Base-by-base conservation (phyloP, 148 eudicot genomes). In the Cornus controversa region DNA sequence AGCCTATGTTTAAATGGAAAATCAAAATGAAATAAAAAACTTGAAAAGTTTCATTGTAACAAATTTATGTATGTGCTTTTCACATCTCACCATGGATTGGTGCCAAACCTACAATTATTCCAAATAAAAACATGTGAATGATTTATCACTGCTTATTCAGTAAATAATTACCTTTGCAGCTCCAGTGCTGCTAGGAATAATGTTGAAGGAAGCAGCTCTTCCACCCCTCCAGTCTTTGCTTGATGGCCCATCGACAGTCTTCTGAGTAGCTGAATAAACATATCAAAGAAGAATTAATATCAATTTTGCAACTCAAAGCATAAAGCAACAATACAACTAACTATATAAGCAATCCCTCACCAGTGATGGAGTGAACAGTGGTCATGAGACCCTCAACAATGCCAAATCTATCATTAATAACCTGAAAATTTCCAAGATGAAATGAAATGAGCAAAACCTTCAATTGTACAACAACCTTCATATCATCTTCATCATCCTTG, bases 221-320 rank as follows among this genome's bases (percentile, higher is more conserved):
- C 93, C 96, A 75, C 92, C 91, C 77, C 96, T 89, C 93, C 93
- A 89, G 71, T 91, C 93, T 71, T 88, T 91, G 81, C 47, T 84
- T 13, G 95, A 91, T 62, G 95, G 95, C 2, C 95, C 95, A 75
- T 87, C 92, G 74, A 89, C 92, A 67, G 94, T 91, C 81, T 89
- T 91, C 67, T 91, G 94, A 16, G 92, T 86, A 40, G 91, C 92
- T 87, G 81, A 37, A 75, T 4, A 27, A 27, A 37, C 28, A 62
- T 15, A 45, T 22, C 2, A 31, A 73, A 40, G 45, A 40, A 40
- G 45, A 40, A 40, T 40, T 40, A 40, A 40, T 40, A 40, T 6
- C 10, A 9, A 40, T 40, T 2, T 40, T 9, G 10, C 45, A 40
- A 40, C 45, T 40, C 45, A 7, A 9, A 40, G 4, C 45, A 0